Conservation (phyloP, 331 rosid genomes). For the Arachis monticola region DNA sequence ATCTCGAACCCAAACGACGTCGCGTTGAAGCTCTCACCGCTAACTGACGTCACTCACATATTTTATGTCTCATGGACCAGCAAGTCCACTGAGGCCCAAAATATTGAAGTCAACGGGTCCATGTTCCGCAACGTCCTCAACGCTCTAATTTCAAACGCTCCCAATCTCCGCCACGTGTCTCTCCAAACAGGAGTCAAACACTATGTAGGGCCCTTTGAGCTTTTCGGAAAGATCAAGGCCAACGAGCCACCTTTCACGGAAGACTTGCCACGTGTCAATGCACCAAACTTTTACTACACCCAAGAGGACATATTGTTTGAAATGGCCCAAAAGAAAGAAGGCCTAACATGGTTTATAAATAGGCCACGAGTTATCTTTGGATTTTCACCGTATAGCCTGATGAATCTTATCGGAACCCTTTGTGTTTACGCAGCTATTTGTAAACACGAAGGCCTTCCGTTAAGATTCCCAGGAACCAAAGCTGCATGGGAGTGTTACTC, state of each 20-base stretch:
- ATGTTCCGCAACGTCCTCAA: slow-evolving; percentile 45
- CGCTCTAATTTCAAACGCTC: slow-evolving; percentile 39
- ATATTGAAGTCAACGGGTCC: slow-evolving; percentile 34
- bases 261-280: slow-evolving; percentile 33
- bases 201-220: slow-evolving; percentile 36
- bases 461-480: slow-evolving; percentile 61
- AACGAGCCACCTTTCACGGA: slow-evolving; percentile 48
- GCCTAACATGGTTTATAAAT: slow-evolving; percentile 44
- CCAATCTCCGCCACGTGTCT: slow-evolving; percentile 38
- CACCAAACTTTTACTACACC: slow-evolving; percentile 44
- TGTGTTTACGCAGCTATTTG: slow-evolving; percentile 70
- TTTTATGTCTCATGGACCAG: slow-evolving; percentile 45
- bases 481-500: slow-evolving; percentile 63
- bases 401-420: slow-evolving; percentile 58
- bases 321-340: slow-evolving; percentile 33
- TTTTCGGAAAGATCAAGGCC: slow-evolving; percentile 9
- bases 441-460: slow-evolving; percentile 58
- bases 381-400: slow-evolving; percentile 48
- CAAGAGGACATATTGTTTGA: slow-evolving; percentile 47
- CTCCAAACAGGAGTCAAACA: slow-evolving; percentile 47
- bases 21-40: slow-evolving; percentile 29
- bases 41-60: slow-evolving; percentile 46
- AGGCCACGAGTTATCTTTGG: slow-evolving; percentile 45
- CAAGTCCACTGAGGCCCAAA: slow-evolving; percentile 40
- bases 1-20: slow-evolving; percentile 33